Conservation (phyloP, 139 green algal genomes). For the Zygnema circumcarinatum region DNA sequence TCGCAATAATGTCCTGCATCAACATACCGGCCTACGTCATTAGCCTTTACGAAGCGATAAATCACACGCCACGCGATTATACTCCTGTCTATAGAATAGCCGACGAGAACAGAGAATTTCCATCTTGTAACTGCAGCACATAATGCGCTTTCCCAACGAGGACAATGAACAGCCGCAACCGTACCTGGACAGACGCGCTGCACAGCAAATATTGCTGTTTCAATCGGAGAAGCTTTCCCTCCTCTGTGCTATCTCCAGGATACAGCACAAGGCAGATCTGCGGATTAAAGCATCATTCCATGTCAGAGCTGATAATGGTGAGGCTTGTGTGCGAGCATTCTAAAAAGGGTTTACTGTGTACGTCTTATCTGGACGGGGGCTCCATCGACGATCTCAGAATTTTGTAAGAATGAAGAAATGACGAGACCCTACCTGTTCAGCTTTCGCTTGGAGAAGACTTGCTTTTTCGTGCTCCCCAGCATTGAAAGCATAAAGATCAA, state of each 20-base stretch:
- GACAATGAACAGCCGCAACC: no score
- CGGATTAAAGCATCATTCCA: not conserved
- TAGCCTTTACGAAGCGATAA: no score
- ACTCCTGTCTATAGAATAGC: no score
- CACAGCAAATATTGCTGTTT: conserved; percentile 99
- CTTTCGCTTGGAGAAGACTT: conserved; percentile 68
- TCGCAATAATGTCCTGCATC: conserved; percentile 65
- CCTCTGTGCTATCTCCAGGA: conserved; percentile 91
- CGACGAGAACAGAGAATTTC: no score
- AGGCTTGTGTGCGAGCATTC: not conserved
- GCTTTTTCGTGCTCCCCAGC: conserved; percentile 75
- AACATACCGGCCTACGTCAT: no score
- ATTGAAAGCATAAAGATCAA: conserved; percentile 90
- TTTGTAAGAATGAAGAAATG: no score
- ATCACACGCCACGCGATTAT: no score
- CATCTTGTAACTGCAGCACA: no score
- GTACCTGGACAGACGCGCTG: conserved; percentile 87
- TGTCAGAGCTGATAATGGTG: not conserved
- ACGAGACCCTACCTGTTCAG: conserved; percentile 34
- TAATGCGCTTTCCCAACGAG: no score
- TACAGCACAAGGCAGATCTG: conserved; percentile 95
- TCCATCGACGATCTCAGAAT: not conserved
- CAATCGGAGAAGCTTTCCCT: conserved; percentile 96
- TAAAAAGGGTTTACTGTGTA: not conserved
- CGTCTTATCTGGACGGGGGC: not conserved